These are phyloP conservation scores for Penicillium janthinellum DNA, from an alignment of 2,329 filamentous ascomycete species.

Conservation along the genomic window DNA sequence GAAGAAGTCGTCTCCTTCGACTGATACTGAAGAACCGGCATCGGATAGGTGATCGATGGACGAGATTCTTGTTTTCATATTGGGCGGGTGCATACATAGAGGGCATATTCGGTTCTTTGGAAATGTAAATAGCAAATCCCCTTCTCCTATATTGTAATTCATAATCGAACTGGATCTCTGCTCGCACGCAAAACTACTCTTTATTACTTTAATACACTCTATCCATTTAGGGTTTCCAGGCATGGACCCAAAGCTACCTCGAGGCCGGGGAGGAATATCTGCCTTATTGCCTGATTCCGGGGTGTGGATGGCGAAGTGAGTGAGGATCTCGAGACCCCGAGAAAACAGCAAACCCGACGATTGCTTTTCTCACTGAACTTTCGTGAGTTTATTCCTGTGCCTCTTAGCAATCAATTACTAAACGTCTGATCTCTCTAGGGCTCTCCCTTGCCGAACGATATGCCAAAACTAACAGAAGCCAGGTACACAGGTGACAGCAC, in stretches of 20 bases:
- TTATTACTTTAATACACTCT: not conserved
- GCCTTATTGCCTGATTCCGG: not conserved
- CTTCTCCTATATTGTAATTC: not conserved
- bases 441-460: no score
- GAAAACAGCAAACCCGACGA: not conserved
- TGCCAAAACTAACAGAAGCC: not conserved
- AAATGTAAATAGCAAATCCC: not conserved
- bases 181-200: not conserved
- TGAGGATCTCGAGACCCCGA: not conserved
- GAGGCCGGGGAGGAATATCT: not conserved
- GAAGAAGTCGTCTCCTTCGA: slow-evolving; percentile 5
- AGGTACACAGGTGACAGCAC: no score
- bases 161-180: not conserved
- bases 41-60: not conserved
- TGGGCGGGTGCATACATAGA: not conserved
- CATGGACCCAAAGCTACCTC: not conserved
- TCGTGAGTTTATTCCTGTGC: not conserved
- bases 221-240: not conserved
- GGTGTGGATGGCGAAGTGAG: not conserved
- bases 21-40: not conserved
- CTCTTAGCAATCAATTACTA: not conserved
- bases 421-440: not conserved
- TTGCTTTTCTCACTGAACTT: not conserved
- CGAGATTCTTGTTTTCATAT: not conserved
- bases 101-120: not conserved